Conservation (phyloP, 2,329 filamentous ascomycete species). For the Onygena corvina region DNA sequence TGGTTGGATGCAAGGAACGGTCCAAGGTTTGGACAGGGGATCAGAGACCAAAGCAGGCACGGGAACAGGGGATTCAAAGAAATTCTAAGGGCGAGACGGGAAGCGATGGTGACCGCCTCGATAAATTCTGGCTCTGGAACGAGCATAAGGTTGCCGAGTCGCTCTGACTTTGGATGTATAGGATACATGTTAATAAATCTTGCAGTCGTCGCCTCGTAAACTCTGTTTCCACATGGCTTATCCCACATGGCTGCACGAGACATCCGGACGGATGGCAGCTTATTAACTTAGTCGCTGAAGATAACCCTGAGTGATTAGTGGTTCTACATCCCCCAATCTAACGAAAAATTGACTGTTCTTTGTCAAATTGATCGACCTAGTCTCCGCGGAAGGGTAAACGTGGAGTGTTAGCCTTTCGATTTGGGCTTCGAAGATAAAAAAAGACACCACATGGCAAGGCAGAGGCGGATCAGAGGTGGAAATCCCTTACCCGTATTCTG, state of each 20-base stretch:
- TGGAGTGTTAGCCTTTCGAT: not conserved
- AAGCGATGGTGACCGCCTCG: too few relatives aligned
- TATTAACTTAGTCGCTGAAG: conserved; percentile 73
- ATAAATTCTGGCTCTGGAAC: not conserved
- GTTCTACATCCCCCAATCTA: conserved; percentile 86
- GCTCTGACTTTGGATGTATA: conserved; percentile 3
- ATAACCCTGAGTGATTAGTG: conserved; percentile 87
- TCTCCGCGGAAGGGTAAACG: conserved; percentile 6
- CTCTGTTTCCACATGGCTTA: not conserved
- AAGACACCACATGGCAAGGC: not conserved
- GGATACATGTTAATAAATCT: not conserved
- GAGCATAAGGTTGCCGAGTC: not conserved
- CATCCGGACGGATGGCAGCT: not conserved
- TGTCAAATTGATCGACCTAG: conserved; percentile 81
- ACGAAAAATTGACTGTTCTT: conserved; percentile 99
- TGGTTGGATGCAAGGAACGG: not conserved
- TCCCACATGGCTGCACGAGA: conserved; percentile 1
- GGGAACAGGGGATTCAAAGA: not conserved
- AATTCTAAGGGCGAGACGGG: not conserved
- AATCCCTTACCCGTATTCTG: conserved; percentile 76
- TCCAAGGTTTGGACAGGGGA: not conserved
- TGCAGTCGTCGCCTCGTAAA: not conserved
- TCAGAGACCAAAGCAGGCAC: not conserved
- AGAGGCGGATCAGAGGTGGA: not conserved
- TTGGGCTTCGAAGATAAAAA: not conserved